Evolutionary conservation across 495 filamentous ascomycete species (phyloP).

Genomic region (Friedmanniomyces simplex): DNA sequence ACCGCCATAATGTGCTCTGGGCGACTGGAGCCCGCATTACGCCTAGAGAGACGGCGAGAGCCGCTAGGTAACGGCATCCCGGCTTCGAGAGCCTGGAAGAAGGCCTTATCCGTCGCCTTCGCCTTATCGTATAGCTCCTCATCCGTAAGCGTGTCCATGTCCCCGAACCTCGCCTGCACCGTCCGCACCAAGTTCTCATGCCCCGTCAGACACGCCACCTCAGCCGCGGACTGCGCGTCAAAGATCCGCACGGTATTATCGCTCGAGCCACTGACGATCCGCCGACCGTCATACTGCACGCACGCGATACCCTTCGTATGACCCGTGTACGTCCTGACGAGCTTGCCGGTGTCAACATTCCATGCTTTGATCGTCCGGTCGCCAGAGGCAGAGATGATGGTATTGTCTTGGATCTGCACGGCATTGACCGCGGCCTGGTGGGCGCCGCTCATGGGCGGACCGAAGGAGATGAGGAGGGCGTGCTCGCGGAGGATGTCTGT

Average conservation of each 20-base stretch:
- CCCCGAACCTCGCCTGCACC: slow-evolving; percentile 86
- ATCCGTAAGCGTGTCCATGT: slow-evolving; percentile 60
- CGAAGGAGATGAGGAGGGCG: slow-evolving; percentile 62
- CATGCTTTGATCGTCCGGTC: slow-evolving; percentile 88
- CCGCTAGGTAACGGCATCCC: slow-evolving; percentile 38
- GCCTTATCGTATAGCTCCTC: slow-evolving; percentile 64
- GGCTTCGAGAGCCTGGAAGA: slow-evolving; percentile 56
- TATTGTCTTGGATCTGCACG: slow-evolving; percentile 75
- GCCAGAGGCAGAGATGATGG: slow-evolving; percentile 88
- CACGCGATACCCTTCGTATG: slow-evolving; percentile 96
- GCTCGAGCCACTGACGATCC: slow-evolving; percentile 90
- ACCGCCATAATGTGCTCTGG: slow-evolving; percentile 66
- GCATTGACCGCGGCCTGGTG: slow-evolving; percentile 93
- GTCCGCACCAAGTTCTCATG: slow-evolving; percentile 82
- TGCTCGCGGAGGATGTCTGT: slow-evolving; percentile 40
- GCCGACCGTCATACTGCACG: slow-evolving; percentile 92
- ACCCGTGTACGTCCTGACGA: slow-evolving; percentile 65
- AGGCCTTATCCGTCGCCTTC: slow-evolving; percentile 56
- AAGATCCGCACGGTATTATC: slow-evolving; percentile 94
- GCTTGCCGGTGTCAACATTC: slow-evolving; percentile 72
- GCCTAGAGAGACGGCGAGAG: too few relatives aligned
- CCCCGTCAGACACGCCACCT: slow-evolving; percentile 74
- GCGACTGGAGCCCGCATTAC: slow-evolving; percentile 62
- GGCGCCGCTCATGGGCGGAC: slow-evolving; percentile 31
- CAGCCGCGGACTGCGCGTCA: slow-evolving; percentile 68